Conservation (phyloP, 495 filamentous ascomycete genomes). For the Neurospora sp. region DNA sequence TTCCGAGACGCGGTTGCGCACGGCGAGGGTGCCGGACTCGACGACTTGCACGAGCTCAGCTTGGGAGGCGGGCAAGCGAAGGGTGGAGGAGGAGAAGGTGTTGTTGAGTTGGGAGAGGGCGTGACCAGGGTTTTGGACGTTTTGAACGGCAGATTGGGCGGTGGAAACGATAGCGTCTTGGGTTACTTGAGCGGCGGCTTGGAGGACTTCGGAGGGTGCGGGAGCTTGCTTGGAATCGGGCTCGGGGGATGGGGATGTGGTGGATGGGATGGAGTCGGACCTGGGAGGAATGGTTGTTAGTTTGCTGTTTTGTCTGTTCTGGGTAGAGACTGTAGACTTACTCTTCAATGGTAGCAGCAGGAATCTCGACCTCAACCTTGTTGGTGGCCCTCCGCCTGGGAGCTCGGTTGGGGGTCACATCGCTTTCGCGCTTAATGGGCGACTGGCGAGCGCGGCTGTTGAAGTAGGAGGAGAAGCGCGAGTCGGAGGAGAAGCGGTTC, state of each 20-base stretch:
- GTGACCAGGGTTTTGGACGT: conserved; percentile 47
- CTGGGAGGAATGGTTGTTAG: background rate
- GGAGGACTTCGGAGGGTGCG: background rate
- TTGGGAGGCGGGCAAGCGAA: conserved; percentile 67
- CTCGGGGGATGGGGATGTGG: background rate
- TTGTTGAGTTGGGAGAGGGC: conserved; percentile 28
- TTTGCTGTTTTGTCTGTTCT: conserved; percentile 6
- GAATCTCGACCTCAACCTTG: conserved; percentile 33
- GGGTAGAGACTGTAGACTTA: conserved; percentile 17
- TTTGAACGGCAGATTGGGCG: conserved; percentile 31
- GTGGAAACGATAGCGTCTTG: conserved; percentile 20
- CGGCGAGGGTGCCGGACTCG: conserved; percentile 57
- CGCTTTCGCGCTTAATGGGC: conserved; percentile 61
- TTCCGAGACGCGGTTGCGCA: conserved; percentile 43
- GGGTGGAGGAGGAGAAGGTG: conserved; percentile 35
- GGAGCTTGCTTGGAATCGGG: conserved; percentile 2
- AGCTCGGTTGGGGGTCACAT: conserved; percentile 19
- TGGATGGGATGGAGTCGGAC: background rate
- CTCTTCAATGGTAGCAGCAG: conserved; percentile 19
- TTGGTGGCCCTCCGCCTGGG: conserved; percentile 36
- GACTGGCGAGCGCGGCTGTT: conserved; percentile 52
- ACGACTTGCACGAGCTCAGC: conserved; percentile 74
- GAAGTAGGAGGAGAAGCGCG: conserved; percentile 67
- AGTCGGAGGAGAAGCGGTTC: conserved; percentile 47
- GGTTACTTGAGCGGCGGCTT: conserved; percentile 2